phyloP scores from a whole-genome alignment of 1,284 basidiomycete genomes.

The Tylopilus orsonianus region DNA sequence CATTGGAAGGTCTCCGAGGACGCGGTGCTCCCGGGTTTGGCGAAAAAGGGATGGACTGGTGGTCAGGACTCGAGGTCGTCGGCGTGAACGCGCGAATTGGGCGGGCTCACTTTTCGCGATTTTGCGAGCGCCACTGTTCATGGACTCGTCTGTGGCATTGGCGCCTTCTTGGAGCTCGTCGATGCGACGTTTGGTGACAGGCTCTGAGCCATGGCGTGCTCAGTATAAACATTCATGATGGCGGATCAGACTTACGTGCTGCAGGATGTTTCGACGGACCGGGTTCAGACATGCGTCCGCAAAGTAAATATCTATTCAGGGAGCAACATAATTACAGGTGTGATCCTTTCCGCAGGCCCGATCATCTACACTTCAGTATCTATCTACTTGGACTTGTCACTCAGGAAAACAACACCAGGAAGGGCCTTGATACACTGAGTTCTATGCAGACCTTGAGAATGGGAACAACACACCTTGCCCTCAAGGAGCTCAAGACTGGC shows the following conservation, averaged over 20 bases:
- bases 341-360: neutral
- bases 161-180: conserved; percentile 16
- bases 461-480: conserved; percentile 71
- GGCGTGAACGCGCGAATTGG: neutral
- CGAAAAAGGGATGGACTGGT: conserved; percentile 43
- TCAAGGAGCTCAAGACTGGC: conserved; percentile 94
- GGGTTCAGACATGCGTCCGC: conserved; percentile 18
- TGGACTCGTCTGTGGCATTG: conserved; percentile 21
- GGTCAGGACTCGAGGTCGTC: neutral
- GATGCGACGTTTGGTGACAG: conserved; percentile 20
- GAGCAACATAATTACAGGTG: conserved; percentile 13
- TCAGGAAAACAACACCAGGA: conserved; percentile 30
- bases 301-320: conserved; percentile 14
- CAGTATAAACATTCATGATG: conserved; percentile 1
- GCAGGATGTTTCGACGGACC: conserved; percentile 12
- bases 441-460: neutral
- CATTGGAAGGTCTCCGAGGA: conserved; percentile 47
- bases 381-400: conserved; percentile 25
- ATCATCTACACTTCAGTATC: conserved; percentile 15
- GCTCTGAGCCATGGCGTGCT: conserved; percentile 10
- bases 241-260: conserved; percentile 14
- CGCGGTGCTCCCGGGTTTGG: conserved; percentile 18
- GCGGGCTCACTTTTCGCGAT: conserved; percentile 28
- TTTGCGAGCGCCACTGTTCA: conserved; percentile 17
- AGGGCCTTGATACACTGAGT: conserved; percentile 23